A percentile compares a stretch with the other conserved stretches of the same genome.
These are phyloP conservation scores for Allium fistulosum DNA, from an alignment of 106 monocot genomes.

Conservation along the genomic window DNA sequence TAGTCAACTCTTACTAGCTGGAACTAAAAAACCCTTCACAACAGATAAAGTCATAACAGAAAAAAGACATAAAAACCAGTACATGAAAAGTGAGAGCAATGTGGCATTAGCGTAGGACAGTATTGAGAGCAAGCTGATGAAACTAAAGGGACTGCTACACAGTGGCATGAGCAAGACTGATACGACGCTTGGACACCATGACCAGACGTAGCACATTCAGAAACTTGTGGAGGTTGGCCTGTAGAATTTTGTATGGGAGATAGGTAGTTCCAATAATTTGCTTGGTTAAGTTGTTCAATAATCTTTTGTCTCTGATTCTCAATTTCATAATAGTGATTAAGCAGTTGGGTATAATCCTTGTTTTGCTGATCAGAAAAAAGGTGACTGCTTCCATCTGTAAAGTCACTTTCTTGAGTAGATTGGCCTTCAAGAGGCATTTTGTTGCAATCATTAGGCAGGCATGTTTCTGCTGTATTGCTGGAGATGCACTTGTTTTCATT, in stretches of 20 bases:
- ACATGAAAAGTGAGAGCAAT: conserved; percentile 18
- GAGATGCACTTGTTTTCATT: background rate
- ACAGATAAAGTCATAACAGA: background rate
- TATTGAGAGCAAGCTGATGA: conserved; percentile 12
- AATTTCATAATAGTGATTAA: conserved; percentile 60
- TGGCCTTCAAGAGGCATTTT: conserved; percentile 11
- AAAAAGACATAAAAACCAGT: background rate
- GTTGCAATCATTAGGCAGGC: background rate
- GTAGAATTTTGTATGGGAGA: conserved; percentile 10
- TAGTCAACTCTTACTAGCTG: too few relatives aligned
- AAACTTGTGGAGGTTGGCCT: conserved; percentile 13
- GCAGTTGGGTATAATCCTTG: conserved; percentile 30
- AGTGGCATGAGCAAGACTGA: conserved; percentile 16
- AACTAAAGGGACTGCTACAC: conserved; percentile 11
- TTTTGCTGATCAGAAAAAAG: conserved; percentile 20
- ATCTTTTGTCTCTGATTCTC: conserved; percentile 53
- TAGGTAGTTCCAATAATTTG: conserved; percentile 39
- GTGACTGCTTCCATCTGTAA: conserved; percentile 2
- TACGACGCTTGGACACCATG: conserved; percentile 13
- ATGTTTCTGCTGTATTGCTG: background rate
- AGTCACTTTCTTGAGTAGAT: conserved; percentile 17
- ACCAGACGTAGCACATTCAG: conserved; percentile 10
- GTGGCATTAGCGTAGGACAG: conserved; percentile 12
- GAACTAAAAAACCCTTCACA: too few relatives aligned
- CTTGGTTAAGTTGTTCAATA: conserved; percentile 46